phyloP scores from a whole-genome alignment of 306 rosid genomes.

The Echinosophora koreensis region DNA sequence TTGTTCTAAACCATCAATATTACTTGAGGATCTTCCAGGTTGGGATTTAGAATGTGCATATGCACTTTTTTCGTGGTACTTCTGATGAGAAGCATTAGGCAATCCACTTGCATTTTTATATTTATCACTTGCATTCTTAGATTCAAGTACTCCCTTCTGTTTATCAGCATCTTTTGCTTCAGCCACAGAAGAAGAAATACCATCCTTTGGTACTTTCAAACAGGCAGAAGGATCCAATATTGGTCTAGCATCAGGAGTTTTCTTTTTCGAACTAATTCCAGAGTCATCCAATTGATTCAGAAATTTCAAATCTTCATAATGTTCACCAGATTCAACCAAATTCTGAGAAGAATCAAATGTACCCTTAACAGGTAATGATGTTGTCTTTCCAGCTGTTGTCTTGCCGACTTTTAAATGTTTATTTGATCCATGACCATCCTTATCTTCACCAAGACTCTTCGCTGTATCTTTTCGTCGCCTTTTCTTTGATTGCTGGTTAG shows the following conservation, averaged over 20 bases:
- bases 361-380: constrained; percentile 60
- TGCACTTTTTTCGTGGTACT: constrained; percentile 69
- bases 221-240: constrained; percentile 61
- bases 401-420: constrained; percentile 72
- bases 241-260: constrained; percentile 63
- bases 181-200: constrained; percentile 51
- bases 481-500: constrained; percentile 93
- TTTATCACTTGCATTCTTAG: constrained; percentile 69
- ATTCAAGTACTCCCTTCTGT: constrained; percentile 64
- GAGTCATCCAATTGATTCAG: constrained; percentile 61
- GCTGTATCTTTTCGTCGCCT: constrained; percentile 85
- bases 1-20: constrained; percentile 62
- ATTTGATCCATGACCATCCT: constrained; percentile 60
- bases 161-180: constrained; percentile 76
- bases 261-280: constrained; percentile 64
- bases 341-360: constrained; percentile 59
- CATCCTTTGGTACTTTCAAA: constrained; percentile 66
- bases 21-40: constrained; percentile 63
- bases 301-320: constrained; percentile 62
- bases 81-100: constrained; percentile 64
- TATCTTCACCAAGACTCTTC: constrained; percentile 69
- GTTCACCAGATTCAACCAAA: constrained; percentile 58
- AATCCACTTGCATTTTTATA: constrained; percentile 68
- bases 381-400: constrained; percentile 66
- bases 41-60: constrained; percentile 67